Conservation (phyloP, 352 stramenopile species). For the Lagenidium giganteum region DNA sequence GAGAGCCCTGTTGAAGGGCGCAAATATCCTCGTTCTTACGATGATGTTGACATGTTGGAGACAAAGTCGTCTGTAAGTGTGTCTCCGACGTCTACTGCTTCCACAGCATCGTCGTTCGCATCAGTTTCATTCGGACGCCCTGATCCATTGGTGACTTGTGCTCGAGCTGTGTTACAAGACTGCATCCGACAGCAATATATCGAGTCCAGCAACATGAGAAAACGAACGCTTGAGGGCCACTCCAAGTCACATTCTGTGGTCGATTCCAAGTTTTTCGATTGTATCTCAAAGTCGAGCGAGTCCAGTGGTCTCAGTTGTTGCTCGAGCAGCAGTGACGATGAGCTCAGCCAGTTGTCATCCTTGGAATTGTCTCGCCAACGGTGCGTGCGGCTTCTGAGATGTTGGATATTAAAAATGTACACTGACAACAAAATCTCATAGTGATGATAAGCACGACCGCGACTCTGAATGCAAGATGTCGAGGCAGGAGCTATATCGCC, state of each 20-base stretch:
- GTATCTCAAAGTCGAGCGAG: constrained; percentile 33
- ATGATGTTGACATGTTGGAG: constrained; percentile 20
- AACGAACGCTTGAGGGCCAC: constrained; percentile 60
- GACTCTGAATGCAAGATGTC: constrained; percentile 45
- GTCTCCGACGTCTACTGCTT: constrained; percentile 37
- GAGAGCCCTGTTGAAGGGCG: neutral
- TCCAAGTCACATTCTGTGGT: constrained; percentile 24
- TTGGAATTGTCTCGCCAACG: constrained; percentile 55
- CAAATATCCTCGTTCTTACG: neutral
- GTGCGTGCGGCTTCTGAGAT: constrained; percentile 24
- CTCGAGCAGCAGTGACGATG: constrained; percentile 75
- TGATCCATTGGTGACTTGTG: constrained; percentile 56
- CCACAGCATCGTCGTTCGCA: constrained; percentile 33
- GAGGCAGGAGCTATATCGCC: constrained; percentile 61
- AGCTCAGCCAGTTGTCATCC: constrained; percentile 65
- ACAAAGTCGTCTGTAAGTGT: constrained; percentile 8
- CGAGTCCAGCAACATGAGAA: constrained; percentile 49
- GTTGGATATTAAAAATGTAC: no score
- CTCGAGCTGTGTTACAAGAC: constrained; percentile 60
- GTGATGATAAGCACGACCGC: constrained; percentile 31
- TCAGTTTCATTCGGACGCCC: constrained; percentile 27
- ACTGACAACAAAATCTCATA: no score
- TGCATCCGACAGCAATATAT: constrained; percentile 60
- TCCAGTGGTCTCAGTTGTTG: constrained; percentile 20
- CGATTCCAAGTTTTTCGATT: constrained; percentile 25